A percentile compares a stretch with the other conserved stretches of the same genome.
Evolutionary conservation across 768 basidiomycete genomes (phyloP).

Genomic region (Boletus barrowsii): DNA sequence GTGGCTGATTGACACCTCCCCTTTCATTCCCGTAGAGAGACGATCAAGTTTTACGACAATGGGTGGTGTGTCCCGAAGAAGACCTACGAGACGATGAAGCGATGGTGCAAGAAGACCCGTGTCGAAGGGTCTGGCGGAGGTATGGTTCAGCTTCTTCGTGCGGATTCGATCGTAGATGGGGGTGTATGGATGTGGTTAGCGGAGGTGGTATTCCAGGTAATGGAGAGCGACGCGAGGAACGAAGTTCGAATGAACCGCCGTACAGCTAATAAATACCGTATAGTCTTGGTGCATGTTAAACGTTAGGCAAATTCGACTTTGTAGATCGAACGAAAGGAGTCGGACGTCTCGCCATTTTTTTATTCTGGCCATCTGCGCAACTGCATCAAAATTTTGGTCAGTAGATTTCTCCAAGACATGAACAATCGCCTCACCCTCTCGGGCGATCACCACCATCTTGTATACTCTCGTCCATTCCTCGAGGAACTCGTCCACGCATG

Average conservation of each 20-base stretch:
- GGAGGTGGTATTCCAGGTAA: slow-evolving; percentile 15
- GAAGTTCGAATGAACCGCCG: slow-evolving; percentile 72
- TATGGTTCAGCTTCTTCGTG: slow-evolving; percentile 78
- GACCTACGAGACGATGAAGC: slow-evolving; percentile 60
- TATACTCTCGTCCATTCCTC: slow-evolving; percentile 92
- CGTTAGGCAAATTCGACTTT: slow-evolving; percentile 73
- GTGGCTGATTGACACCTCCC: slow-evolving; percentile 10
- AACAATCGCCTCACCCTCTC: slow-evolving; percentile 57
- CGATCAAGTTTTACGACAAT: slow-evolving; percentile 68
- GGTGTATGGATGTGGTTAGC: slow-evolving; percentile 32
- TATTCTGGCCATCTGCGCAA: slow-evolving; percentile 78
- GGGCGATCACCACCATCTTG: slow-evolving; percentile 91
- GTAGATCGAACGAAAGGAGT: slow-evolving; percentile 87
- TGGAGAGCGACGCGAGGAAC: slow-evolving; percentile 54
- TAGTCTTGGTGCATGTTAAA: slow-evolving; percentile 49
- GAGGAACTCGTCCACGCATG: slow-evolving; percentile 85
- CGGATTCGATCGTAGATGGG: slow-evolving; percentile 48
- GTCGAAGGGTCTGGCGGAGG: slow-evolving; percentile 67
- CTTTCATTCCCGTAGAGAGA: slow-evolving; percentile 38
- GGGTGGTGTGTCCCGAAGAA: slow-evolving; percentile 75
- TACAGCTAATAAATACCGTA: slow-evolving; percentile 74
- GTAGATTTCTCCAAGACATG: background rate
- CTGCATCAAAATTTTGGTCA: slow-evolving; percentile 35
- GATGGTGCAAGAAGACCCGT: slow-evolving; percentile 64
- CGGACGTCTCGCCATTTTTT: slow-evolving; percentile 72